Evolutionary conservation across 176 grass and related monocot species (phyloP).

Genomic region (Lolium rigidum): DNA sequence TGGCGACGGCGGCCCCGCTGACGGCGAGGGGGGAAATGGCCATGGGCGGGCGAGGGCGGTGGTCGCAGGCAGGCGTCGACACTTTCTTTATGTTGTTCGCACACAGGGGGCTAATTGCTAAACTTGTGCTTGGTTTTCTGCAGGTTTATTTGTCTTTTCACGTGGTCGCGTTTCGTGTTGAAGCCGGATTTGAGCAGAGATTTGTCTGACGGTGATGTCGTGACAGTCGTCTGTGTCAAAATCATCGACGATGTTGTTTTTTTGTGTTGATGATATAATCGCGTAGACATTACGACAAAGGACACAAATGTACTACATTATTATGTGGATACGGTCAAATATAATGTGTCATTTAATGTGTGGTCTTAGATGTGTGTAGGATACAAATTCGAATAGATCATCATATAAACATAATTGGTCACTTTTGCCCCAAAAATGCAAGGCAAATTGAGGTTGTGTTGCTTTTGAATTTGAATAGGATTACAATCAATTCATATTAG

Average conservation of each 20-base stretch:
- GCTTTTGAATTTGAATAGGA: no score
- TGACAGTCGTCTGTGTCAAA: background rate
- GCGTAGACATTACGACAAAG: background rate
- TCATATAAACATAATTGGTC: no score
- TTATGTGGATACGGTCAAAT: no score
- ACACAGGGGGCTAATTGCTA: background rate
- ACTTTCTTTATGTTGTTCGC: background rate
- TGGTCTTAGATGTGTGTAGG: no score
- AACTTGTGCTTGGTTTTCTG: background rate
- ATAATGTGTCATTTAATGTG: no score
- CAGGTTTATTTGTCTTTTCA: background rate
- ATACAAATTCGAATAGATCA: no score
- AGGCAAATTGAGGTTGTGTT: no score
- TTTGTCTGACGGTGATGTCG: background rate
- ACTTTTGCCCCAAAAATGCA: no score
- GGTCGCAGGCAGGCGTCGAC: conserved; percentile 12
- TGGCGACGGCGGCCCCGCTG: conserved; percentile 32
- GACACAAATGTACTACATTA: no score
- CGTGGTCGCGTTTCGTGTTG: background rate
- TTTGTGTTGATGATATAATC: background rate
- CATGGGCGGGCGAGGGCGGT: background rate
- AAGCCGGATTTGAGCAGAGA: background rate
- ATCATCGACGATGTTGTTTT: background rate
- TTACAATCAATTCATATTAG: no score
- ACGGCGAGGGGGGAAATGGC: conserved; percentile 39